Evolutionary conservation across 148 eudicot species (phyloP).

Genomic region (Mesembryanthemum crystallinum): DNA sequence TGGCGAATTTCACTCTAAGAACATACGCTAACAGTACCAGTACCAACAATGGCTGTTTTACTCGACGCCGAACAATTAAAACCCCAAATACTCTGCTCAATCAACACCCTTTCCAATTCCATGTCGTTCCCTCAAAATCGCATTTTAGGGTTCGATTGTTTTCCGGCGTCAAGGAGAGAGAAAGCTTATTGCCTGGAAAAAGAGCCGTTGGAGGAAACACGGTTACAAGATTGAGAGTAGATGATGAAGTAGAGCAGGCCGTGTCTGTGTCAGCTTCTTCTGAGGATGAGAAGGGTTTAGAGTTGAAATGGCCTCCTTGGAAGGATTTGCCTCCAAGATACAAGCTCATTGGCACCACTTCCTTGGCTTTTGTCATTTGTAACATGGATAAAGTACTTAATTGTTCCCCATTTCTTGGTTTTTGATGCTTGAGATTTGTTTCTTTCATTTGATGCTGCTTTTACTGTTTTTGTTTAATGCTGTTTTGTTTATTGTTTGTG

Average conservation of each 20-base stretch:
- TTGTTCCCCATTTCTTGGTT: not conserved
- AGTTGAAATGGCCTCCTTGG: conserved; percentile 74
- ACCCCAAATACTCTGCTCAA: not conserved
- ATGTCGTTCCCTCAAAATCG: conserved; percentile 20
- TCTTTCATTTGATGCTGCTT: not conserved
- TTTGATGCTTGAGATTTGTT: not conserved
- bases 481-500: not conserved
- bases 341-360: conserved; percentile 83
- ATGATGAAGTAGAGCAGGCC: conserved; percentile 38
- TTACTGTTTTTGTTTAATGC: not conserved
- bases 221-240: conserved; percentile 35
- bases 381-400: conserved; percentile 93
- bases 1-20: conserved; percentile 47
- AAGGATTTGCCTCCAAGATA: conserved; percentile 81
- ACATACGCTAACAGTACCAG: conserved; percentile 25
- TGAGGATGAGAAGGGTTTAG: conserved; percentile 37
- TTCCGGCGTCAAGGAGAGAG: conserved; percentile 49
- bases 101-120: conserved; percentile 9
- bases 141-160: conserved; percentile 31
- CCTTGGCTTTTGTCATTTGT: conserved; percentile 91
- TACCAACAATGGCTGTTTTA: conserved; percentile 17
- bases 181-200: conserved; percentile 28
- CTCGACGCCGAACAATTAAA: conserved; percentile 3
- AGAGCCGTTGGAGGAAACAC: conserved; percentile 9
- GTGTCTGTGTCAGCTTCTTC: conserved; percentile 13